Evolutionary conservation across 257 asterid genomes (phyloP).

Genomic region (Primulina tabacum): DNA sequence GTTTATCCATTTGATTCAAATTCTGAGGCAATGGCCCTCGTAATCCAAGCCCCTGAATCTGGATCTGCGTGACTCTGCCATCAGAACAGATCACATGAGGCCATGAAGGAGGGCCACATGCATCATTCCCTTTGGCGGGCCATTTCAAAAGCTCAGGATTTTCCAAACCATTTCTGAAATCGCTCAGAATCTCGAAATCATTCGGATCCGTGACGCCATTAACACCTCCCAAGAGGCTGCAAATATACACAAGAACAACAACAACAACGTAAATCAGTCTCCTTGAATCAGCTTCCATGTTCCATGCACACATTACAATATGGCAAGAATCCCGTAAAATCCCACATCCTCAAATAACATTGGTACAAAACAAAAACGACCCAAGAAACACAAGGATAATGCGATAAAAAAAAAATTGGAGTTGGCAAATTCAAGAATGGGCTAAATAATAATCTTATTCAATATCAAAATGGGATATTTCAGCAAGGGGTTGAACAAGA

Average conservation of each 20-base stretch:
- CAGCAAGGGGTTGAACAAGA: no score
- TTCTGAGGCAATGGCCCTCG: slow-evolving; percentile 70
- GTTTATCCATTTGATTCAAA: slow-evolving; percentile 51
- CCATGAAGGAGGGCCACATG: slow-evolving; percentile 87
- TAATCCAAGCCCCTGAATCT: slow-evolving; percentile 61
- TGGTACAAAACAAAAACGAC: not conserved
- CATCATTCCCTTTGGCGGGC: slow-evolving; percentile 64
- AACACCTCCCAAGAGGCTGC: slow-evolving; percentile 32
- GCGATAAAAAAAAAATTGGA: not conserved
- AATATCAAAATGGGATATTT: slow-evolving; percentile 10
- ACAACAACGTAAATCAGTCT: slow-evolving; percentile 26
- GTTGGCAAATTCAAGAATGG: slow-evolving; percentile 25
- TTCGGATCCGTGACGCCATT: slow-evolving; percentile 46
- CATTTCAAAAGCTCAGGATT: slow-evolving; percentile 67
- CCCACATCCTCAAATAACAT: slow-evolving; percentile 21
- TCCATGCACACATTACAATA: slow-evolving; percentile 22
- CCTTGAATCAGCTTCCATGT: slow-evolving; percentile 31
- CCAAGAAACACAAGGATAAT: not conserved
- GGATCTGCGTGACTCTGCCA: slow-evolving; percentile 82
- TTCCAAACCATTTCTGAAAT: slow-evolving; percentile 54
- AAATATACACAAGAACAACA: slow-evolving; percentile 20
- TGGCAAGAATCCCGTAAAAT: slow-evolving; percentile 24
- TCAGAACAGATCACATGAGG: slow-evolving; percentile 62
- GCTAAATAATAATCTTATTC: not conserved
- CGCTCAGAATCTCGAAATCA: slow-evolving; percentile 60